A percentile compares a stretch with the other conserved stretches of the same genome.
These are phyloP conservation scores for Rhodotorula diobovata DNA, from an alignment of 768 basidiomycete genomes.

Conservation along the genomic window DNA sequence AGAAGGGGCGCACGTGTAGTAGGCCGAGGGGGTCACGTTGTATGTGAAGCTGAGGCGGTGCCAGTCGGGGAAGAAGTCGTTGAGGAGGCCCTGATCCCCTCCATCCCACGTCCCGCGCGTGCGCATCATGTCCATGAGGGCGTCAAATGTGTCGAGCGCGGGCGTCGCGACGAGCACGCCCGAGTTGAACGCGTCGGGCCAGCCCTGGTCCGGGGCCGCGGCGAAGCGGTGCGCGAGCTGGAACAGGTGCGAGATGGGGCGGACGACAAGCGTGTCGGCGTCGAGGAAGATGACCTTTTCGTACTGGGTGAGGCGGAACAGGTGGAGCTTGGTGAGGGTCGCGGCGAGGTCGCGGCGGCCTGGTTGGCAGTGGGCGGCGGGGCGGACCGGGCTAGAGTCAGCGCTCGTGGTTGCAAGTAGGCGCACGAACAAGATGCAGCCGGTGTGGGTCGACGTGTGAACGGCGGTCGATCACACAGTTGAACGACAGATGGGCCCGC, in stretches of 20 bases:
- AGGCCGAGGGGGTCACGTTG: slow-evolving; percentile 95
- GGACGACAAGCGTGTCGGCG: slow-evolving; percentile 81
- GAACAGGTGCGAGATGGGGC: slow-evolving; percentile 90
- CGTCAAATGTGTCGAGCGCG: slow-evolving; percentile 72
- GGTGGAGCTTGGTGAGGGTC: slow-evolving; percentile 92
- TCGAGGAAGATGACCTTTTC: slow-evolving; percentile 84
- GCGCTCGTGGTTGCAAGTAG: neutral
- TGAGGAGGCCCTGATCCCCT: slow-evolving; percentile 95
- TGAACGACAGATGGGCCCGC: neutral
- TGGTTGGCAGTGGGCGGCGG: slow-evolving; percentile 50
- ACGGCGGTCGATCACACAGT: neutral
- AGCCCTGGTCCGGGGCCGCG: slow-evolving; percentile 93
- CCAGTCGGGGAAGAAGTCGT: slow-evolving; percentile 74
- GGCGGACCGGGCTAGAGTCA: neutral
- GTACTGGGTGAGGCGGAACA: slow-evolving; percentile 85
- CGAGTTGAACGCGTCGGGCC: slow-evolving; percentile 99
- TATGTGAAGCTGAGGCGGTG: slow-evolving; percentile 93
- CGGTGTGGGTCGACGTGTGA: neutral
- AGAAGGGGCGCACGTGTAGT: slow-evolving; percentile 71
- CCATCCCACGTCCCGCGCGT: slow-evolving; percentile 90
- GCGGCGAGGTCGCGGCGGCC: slow-evolving; percentile 90
- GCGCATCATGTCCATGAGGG: slow-evolving; percentile 65
- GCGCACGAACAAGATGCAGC: neutral
- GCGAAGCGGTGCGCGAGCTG: slow-evolving; percentile 68
- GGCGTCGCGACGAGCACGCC: slow-evolving; percentile 86